Conservation (phyloP, 2,329 filamentous ascomycete genomes). For the Fusarium temperatum region DNA sequence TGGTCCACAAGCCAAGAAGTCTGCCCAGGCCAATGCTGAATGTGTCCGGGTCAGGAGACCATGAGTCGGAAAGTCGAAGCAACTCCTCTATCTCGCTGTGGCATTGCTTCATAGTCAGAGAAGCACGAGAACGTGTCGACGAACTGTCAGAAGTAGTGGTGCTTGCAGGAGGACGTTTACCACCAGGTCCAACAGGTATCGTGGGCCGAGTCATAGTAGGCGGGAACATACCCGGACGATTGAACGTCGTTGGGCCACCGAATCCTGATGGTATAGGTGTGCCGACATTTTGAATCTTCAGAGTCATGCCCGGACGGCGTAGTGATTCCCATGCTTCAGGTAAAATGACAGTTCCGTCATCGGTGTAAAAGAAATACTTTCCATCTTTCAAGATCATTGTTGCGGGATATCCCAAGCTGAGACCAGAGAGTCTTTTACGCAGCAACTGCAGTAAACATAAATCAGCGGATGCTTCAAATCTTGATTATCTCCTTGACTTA, state of each 20-base stretch:
- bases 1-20: background rate
- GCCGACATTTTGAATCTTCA: fast-evolving
- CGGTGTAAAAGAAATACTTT: background rate
- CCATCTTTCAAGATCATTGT: fast-evolving
- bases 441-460: fast-evolving
- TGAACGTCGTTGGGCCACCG: background rate
- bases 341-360: background rate
- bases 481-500: fast-evolving
- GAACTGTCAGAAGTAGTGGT: background rate
- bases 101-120: fast-evolving
- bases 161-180: background rate
- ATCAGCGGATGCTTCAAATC: background rate
- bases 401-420: fast-evolving
- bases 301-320: background rate
- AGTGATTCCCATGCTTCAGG: background rate
- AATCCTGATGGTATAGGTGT: background rate
- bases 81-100: background rate
- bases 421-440: background rate
- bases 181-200: background rate
- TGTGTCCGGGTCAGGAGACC: background rate
- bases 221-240: background rate
- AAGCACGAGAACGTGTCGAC: background rate
- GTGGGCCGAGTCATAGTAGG: background rate
- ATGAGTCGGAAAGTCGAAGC: background rate
- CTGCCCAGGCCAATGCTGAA: background rate